Evolutionary conservation across 768 basidiomycete genomes (phyloP).

Genomic region (Mycena pura): DNA sequence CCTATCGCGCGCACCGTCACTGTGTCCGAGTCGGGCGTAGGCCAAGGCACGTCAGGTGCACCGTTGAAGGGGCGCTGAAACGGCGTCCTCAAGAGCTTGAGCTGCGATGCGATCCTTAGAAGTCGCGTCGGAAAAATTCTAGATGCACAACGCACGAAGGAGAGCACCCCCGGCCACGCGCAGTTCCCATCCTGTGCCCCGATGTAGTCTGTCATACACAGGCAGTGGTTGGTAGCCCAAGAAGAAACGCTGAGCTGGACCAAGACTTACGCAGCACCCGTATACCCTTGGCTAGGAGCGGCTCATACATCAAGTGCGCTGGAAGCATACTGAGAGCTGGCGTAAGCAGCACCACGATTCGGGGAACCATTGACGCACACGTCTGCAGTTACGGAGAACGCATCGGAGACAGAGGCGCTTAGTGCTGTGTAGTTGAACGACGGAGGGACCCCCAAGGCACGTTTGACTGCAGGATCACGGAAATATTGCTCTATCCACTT

Average conservation of each 20-base stretch:
- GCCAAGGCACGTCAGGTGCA: slow-evolving; percentile 34
- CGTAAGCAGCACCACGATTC: neutral
- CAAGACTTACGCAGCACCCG: slow-evolving; percentile 29
- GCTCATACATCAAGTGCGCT: slow-evolving; percentile 26
- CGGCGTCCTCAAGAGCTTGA: slow-evolving; percentile 28
- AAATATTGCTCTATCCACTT: slow-evolving; percentile 8
- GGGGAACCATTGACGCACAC: neutral
- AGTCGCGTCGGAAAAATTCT: neutral
- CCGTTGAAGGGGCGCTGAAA: slow-evolving; percentile 30
- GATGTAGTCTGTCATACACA: slow-evolving; percentile 26
- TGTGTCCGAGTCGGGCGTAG: slow-evolving; percentile 17
- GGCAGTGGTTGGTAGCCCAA: neutral
- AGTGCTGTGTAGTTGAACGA: slow-evolving; percentile 11
- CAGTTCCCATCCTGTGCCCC: slow-evolving; percentile 33
- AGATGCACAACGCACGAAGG: slow-evolving; percentile 27
- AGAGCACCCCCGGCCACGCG: slow-evolving; percentile 32
- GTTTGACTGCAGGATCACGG: neutral
- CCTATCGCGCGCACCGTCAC: slow-evolving; percentile 36
- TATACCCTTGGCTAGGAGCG: slow-evolving; percentile 31
- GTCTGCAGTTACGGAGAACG: slow-evolving; percentile 14
- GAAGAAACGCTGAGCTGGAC: neutral
- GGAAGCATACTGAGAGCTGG: slow-evolving; percentile 18
- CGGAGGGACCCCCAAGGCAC: neutral
- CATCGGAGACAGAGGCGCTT: neutral
- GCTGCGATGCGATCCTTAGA: slow-evolving; percentile 4